These are phyloP conservation scores for Neoscytalidium dimidiatum DNA, from an alignment of 2,329 filamentous ascomycete species.

Conservation along the genomic window DNA sequence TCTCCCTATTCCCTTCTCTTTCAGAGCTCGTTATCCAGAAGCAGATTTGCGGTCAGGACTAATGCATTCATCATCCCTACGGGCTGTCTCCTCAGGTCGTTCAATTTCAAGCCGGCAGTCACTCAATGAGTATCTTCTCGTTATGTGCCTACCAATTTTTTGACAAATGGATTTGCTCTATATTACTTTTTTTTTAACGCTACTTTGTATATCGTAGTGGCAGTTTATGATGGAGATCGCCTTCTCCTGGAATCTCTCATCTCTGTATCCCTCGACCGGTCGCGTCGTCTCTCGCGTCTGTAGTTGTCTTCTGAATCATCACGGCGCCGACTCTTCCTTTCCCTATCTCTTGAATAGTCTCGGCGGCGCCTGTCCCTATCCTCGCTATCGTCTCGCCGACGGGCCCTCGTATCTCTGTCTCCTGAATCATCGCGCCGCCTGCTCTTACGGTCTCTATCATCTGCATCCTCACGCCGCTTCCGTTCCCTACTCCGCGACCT, in stretches of 20 bases:
- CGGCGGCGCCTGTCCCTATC: background rate
- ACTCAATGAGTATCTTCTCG: too few species aligned
- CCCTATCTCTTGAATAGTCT: background rate
- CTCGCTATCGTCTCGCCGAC: background rate
- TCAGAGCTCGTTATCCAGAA: too few species aligned
- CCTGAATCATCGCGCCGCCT: background rate
- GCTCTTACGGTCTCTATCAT: background rate
- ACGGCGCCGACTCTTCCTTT: background rate
- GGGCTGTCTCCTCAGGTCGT: too few species aligned
- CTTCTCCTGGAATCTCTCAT: background rate
- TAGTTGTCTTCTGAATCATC: background rate
- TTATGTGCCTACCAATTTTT: too few species aligned
- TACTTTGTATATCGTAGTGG: slow-evolving; percentile 22
- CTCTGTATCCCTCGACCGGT: background rate
- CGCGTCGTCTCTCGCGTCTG: background rate
- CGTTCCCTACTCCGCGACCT: slow-evolving; percentile 9
- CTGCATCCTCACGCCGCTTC: background rate
- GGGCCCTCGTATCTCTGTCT: background rate
- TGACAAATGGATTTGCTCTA: too few species aligned
- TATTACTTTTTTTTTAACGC: background rate
- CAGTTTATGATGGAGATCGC: background rate
- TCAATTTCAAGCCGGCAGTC: too few species aligned
- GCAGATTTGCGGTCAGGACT: too few species aligned
- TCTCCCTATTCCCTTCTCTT: too few species aligned
- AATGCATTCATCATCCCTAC: too few species aligned